phyloP scores from a whole-genome alignment of 371 early-diverging fungal species.

The Mucor velutinosus region DNA sequence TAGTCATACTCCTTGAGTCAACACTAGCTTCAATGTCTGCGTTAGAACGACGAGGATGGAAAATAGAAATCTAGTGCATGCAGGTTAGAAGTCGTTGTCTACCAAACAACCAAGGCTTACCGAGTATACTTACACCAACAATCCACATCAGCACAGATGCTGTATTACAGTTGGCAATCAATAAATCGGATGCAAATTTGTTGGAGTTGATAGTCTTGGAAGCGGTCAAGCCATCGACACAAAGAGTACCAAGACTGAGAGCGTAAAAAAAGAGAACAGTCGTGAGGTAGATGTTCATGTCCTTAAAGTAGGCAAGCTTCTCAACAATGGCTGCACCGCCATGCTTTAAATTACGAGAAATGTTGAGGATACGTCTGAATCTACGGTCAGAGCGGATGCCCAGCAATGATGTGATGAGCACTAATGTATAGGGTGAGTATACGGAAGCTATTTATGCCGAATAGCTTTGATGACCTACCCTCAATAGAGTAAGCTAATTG shows the following conservation, averaged over 20 bases:
- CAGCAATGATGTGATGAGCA: constrained; percentile 34
- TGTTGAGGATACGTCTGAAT: constrained; percentile 33
- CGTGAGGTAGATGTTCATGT: constrained; percentile 51
- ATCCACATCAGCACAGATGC: constrained; percentile 35
- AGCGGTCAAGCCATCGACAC: constrained; percentile 43
- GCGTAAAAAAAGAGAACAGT: constrained; percentile 32
- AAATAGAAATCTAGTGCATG: constrained; percentile 39
- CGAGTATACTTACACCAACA: constrained; percentile 32
- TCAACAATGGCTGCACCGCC: constrained; percentile 21
- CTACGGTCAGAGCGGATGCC: constrained; percentile 47
- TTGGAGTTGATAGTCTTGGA: constrained; percentile 27
- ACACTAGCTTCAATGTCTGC: background rate
- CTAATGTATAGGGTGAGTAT: constrained; percentile 9
- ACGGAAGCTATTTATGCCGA: background rate
- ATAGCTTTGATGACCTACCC: constrained; percentile 24
- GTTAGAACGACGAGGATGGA: constrained; percentile 40
- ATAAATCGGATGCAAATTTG: constrained; percentile 41
- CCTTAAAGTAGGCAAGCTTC: constrained; percentile 51
- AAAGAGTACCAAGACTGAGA: constrained; percentile 33
- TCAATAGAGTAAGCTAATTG: constrained; percentile 48
- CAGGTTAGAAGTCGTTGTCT: background rate
- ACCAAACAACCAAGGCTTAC: background rate
- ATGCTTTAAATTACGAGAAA: constrained; percentile 21
- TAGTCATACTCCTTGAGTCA: background rate
- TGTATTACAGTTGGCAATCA: constrained; percentile 41